phyloP scores from a whole-genome alignment of 2,329 filamentous ascomycete species.

The Pochonia chlamydosporia region DNA sequence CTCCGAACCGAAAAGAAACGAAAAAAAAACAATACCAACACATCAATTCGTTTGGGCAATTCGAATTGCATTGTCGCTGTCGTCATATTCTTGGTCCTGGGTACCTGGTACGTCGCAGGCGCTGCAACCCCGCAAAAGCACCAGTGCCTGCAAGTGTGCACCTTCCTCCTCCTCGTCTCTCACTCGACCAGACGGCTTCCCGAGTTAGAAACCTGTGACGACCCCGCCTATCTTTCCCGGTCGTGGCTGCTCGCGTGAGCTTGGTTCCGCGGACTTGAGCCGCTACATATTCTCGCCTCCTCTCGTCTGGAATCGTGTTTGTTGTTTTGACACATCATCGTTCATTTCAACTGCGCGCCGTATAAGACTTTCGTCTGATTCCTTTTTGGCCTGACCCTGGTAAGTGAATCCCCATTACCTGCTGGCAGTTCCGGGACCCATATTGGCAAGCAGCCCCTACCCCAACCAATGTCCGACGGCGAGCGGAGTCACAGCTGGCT shows the following conservation, averaged over 20 bases:
- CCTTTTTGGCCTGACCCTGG: neutral
- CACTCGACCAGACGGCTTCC: neutral
- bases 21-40: neutral
- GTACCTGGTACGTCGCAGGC: neutral
- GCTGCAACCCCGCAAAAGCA: slow-evolving; percentile 3
- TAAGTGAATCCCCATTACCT: slow-evolving; percentile 4
- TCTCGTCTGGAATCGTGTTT: neutral
- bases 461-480: slow-evolving; percentile 10
- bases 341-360: neutral
- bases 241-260: slow-evolving; percentile 4
- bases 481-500: slow-evolving; percentile 12
- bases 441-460: neutral
- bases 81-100: neutral
- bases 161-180: neutral
- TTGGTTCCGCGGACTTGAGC: neutral
- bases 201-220: neutral
- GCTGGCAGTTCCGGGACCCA: slow-evolving; percentile 2
- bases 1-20: neutral
- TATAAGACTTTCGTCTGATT: neutral
- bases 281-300: neutral
- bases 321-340: neutral
- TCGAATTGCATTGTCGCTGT: neutral
- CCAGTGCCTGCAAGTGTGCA: too few relatives aligned
- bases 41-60: neutral
- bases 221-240: slow-evolving; percentile 5